These are phyloP conservation scores for Metroxylon sagu DNA, from an alignment of 176 grass and related monocot species.

Conservation along the genomic window DNA sequence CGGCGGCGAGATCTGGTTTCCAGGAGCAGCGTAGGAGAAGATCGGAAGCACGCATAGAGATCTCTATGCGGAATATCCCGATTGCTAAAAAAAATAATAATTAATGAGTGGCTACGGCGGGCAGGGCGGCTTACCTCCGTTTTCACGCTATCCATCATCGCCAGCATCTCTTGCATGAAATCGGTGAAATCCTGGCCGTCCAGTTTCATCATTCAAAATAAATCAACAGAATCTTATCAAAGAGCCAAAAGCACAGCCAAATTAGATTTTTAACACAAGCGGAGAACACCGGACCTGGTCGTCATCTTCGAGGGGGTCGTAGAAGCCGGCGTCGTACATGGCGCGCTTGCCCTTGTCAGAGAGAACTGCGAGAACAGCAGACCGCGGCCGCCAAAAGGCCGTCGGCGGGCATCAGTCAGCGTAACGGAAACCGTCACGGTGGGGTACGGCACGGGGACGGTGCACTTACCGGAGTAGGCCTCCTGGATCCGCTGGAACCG, in stretches of 20 bases:
- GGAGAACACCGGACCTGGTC: constrained; percentile 40
- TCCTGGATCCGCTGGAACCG: constrained; percentile 99
- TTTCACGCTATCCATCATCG: constrained; percentile 94
- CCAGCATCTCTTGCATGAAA: constrained; percentile 98
- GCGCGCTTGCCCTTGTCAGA: constrained; percentile 83
- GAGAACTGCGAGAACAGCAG: constrained; percentile 44
- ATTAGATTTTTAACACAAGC: no score
- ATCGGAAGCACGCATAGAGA: no score
- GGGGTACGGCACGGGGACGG: not conserved
- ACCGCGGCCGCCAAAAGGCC: constrained; percentile 14
- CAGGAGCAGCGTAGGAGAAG: no score
- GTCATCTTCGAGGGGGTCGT: constrained; percentile 78
- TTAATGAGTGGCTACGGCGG: no score
- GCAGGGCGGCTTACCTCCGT: constrained; percentile 51
- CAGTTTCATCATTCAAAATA: not conserved
- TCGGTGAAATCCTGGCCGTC: constrained; percentile 84
- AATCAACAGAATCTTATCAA: no score
- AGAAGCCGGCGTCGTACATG: constrained; percentile 88
- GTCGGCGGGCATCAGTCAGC: not conserved
- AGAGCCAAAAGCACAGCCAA: no score
- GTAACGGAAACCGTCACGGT: not conserved
- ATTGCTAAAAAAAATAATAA: no score
- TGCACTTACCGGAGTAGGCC: constrained; percentile 83
- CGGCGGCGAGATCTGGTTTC: no score
- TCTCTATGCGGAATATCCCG: no score